Conservation (phyloP, 2,329 filamentous ascomycete genomes). For the Sphaerostilbella broomeana region DNA sequence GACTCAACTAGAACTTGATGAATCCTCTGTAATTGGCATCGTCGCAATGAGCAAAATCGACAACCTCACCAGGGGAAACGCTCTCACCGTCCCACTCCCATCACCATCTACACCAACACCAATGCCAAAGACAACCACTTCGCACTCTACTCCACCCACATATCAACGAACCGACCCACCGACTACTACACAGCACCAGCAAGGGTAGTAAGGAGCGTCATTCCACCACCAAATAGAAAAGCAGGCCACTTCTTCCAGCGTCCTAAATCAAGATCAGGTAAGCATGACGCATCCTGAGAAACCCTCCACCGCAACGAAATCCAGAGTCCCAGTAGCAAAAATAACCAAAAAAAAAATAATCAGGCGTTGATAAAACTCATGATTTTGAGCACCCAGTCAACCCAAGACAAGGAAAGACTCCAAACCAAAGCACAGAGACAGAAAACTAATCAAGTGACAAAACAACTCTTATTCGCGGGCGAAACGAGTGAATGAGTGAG, state of each 20-base stretch:
- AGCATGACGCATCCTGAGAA: too few relatives aligned
- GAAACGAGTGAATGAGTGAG: constrained; percentile 8
- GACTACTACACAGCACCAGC: too few relatives aligned
- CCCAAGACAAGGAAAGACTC: constrained; percentile 5
- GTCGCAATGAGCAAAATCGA: constrained; percentile 16
- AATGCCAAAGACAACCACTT: constrained; percentile 4
- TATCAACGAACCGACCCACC: too few relatives aligned
- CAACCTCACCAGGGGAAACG: too few relatives aligned
- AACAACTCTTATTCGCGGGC: constrained; percentile 1
- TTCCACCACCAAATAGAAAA: too few relatives aligned
- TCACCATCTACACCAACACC: constrained; percentile 8
- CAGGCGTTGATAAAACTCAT: constrained; percentile 1
- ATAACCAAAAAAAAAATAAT: constrained; percentile 1
- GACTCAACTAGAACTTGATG: not conserved
- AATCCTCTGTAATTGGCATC: constrained; percentile 19
- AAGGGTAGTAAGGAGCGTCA: too few relatives aligned
- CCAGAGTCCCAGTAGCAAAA: not conserved
- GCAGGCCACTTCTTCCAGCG: too few relatives aligned
- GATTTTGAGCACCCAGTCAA: constrained; percentile 13
- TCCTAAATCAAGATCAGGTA: too few relatives aligned
- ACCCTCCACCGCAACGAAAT: not conserved
- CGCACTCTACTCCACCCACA: too few relatives aligned
- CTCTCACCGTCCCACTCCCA: constrained; percentile 12
- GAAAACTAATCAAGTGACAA: not conserved
- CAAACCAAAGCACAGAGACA: constrained; percentile 9